A percentile compares a stretch with the other conserved stretches of the same genome.
Conservation (phyloP, 2,329 filamentous ascomycete genomes). For the Colletotrichum tropicale region DNA sequence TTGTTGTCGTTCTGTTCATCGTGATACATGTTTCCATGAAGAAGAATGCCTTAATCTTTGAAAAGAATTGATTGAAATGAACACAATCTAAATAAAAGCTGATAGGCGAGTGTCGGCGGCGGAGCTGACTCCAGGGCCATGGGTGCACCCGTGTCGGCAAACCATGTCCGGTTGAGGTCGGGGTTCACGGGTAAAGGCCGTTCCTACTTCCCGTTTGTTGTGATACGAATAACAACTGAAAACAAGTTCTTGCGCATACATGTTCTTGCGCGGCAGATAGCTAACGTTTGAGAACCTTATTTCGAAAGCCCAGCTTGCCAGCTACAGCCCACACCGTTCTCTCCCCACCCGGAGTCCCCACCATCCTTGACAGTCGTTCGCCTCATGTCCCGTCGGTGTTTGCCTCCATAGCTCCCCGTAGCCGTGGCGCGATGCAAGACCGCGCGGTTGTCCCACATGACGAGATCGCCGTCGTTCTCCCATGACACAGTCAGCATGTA, state of each 20-base stretch:
- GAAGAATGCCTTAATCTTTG: background rate
- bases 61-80: background rate
- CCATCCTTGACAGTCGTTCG: background rate
- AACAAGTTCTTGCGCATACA: rapidly evolving
- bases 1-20: background rate
- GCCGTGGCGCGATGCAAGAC: background rate
- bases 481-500: background rate
- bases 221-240: background rate
- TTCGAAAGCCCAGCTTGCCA: background rate
- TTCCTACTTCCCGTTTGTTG: background rate
- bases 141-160: background rate
- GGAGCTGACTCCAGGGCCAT: rapidly evolving
- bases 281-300: background rate
- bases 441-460: background rate
- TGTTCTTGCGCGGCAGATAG: background rate
- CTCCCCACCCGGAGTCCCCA: background rate
- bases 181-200: background rate
- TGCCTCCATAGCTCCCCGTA: background rate
- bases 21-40: background rate
- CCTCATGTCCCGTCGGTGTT: background rate
- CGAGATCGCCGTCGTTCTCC: background rate
- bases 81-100: background rate
- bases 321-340: background rate
- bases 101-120: rapidly evolving
- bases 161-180: background rate